Evolutionary conservation across 768 basidiomycete species (phyloP).

Genomic region (Chalciporus sphaerocephalus): DNA sequence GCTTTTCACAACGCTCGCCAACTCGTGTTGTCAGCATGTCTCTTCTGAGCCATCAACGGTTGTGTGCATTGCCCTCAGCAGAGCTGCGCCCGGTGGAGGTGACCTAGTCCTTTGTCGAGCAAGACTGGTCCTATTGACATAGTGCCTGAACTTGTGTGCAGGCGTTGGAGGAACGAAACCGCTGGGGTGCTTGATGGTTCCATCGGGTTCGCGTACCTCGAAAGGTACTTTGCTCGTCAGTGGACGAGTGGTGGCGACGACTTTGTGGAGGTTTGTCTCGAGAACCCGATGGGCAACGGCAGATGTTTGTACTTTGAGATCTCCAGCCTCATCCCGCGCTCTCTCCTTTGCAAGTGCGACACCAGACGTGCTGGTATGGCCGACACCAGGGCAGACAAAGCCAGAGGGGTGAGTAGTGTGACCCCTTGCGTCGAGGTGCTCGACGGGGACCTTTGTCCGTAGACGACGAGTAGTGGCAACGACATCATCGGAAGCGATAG

Average conservation of each 20-base stretch:
- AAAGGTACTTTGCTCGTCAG: conserved; percentile 39
- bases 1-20: background rate
- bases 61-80: conserved; percentile 24
- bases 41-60: background rate
- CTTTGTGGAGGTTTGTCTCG: conserved; percentile 27
- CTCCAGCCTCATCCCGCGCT: conserved; percentile 19
- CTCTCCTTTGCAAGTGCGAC: conserved; percentile 24
- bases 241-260: conserved; percentile 24
- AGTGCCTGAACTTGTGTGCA: conserved; percentile 32
- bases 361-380: conserved; percentile 23
- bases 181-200: conserved; percentile 37
- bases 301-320: conserved; percentile 25
- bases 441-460: conserved; percentile 26
- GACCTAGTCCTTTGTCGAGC: conserved; percentile 7
- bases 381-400: conserved; percentile 29
- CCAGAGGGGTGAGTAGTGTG: conserved; percentile 25
- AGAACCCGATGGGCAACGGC: conserved; percentile 31
- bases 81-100: conserved; percentile 11
- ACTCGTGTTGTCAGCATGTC: background rate
- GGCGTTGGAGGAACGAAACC: conserved; percentile 44
- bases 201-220: conserved; percentile 37
- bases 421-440: conserved; percentile 18
- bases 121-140: conserved; percentile 3
- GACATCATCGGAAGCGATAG: conserved; percentile 21
- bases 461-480: conserved; percentile 29